Percentiles rank a stretch among this genome's conserved stretches.
These are phyloP conservation scores for Abrus precatorius DNA, from an alignment of 306 rosid genomes.

Conservation along the genomic window DNA sequence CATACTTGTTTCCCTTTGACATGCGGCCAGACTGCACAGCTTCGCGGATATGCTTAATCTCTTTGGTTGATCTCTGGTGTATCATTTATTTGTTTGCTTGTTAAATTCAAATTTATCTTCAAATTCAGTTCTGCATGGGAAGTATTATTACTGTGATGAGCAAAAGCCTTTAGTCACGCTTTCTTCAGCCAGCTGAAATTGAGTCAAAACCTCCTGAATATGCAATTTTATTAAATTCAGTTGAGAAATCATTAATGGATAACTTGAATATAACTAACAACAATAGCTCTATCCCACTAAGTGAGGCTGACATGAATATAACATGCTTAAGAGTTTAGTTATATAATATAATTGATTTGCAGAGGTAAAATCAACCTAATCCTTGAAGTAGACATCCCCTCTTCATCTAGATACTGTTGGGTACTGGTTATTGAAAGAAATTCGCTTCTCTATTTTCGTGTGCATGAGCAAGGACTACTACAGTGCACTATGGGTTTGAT, in stretches of 20 bases:
- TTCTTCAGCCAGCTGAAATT: not conserved
- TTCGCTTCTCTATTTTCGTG: constrained; percentile 17
- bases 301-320: not conserved
- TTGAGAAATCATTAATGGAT: not conserved
- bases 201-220: not conserved
- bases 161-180: not conserved
- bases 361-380: not conserved
- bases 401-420: not conserved
- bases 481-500: not conserved
- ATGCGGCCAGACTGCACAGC: too few relatives aligned
- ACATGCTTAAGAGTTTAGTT: not conserved
- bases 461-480: not conserved
- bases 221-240: too few relatives aligned
- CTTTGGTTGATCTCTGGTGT: too few relatives aligned
- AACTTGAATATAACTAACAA: not conserved
- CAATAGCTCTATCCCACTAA: too few relatives aligned
- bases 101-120: not conserved
- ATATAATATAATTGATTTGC: not conserved
- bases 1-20: too few relatives aligned
- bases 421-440: not conserved
- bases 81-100: not conserved
- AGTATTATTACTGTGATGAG: not conserved
- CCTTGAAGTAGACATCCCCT: not conserved
- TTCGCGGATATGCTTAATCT: too few relatives aligned
- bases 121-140: too few relatives aligned